These are phyloP conservation scores for Tuctoria greenei DNA, from an alignment of 176 grass and related monocot species.

Conservation along the genomic window DNA sequence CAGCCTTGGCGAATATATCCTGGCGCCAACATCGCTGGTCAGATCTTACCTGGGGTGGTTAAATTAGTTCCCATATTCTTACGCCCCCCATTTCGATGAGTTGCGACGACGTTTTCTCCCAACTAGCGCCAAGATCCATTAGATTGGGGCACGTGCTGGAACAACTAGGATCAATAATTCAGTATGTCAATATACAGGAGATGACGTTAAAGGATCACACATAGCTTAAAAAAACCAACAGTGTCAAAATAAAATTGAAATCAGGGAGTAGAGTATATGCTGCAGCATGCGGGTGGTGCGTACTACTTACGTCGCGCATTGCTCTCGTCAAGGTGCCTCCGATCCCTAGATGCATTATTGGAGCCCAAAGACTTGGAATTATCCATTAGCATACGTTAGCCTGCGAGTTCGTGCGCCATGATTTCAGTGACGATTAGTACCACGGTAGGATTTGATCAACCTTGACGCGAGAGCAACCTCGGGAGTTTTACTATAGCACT, in stretches of 20 bases:
- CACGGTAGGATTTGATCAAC: slow-evolving; percentile 6
- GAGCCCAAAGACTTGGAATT: background rate
- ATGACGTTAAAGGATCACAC: no score
- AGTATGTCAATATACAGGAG: no score
- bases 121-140: background rate
- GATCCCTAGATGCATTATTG: slow-evolving; percentile 43
- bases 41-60: slow-evolving; percentile 17
- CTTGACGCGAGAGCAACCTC: slow-evolving; percentile 27
- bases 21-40: background rate
- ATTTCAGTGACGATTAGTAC: slow-evolving; percentile 23
- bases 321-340: slow-evolving; percentile 7
- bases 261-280: no score
- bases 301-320: background rate
- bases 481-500: background rate
- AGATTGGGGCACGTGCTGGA: background rate
- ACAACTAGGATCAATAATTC: no score
- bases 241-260: no score
- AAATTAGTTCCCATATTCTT: background rate
- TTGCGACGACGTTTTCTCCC: background rate
- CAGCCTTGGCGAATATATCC: background rate
- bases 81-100: background rate
- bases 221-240: no score
- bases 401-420: slow-evolving; percentile 6
- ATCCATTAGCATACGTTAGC: slow-evolving; percentile 4
- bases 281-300: background rate